A percentile compares a stretch with the other conserved stretches of the same genome.
Evolutionary conservation across 345 rosid genomes (phyloP).

Genomic region (Angophora floribunda): DNA sequence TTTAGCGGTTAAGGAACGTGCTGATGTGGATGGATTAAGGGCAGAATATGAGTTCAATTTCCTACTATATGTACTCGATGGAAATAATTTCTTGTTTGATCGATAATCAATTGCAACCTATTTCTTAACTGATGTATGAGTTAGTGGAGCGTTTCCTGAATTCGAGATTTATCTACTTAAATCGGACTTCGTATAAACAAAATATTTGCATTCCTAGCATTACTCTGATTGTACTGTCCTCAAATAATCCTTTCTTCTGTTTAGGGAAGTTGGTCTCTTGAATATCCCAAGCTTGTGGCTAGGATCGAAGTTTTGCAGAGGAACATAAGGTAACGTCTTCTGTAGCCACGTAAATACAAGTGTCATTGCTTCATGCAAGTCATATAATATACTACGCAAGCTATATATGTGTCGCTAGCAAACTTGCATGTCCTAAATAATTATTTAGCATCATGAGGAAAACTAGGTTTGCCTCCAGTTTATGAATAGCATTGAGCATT

Average conservation of each 20-base stretch:
- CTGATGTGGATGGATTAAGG: neutral
- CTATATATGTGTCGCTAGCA: neutral
- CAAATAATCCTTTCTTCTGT: neutral
- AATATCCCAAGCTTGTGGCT: conserved; percentile 43
- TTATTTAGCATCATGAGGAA: neutral
- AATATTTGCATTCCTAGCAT: neutral
- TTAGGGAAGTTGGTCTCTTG: conserved; percentile 51
- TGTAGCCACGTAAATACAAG: neutral
- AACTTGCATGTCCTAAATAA: neutral
- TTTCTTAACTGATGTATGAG: neutral
- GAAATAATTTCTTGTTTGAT: neutral
- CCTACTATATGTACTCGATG: neutral
- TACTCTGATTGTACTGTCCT: neutral
- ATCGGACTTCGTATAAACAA: neutral
- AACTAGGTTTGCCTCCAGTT: neutral
- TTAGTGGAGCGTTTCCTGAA: neutral
- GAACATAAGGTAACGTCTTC: conserved; percentile 36
- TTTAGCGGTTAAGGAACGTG: neutral
- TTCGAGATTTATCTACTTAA: neutral
- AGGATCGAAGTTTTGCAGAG: conserved; percentile 54
- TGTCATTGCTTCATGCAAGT: neutral
- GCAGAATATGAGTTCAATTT: neutral
- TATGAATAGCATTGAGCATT: neutral
- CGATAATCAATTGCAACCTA: neutral
- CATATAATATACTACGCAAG: neutral